Evolutionary conservation across 345 rosid genomes (phyloP), one percentile per base, ranked within the genome.

Genomic region (Sonneratia alba): DNA sequence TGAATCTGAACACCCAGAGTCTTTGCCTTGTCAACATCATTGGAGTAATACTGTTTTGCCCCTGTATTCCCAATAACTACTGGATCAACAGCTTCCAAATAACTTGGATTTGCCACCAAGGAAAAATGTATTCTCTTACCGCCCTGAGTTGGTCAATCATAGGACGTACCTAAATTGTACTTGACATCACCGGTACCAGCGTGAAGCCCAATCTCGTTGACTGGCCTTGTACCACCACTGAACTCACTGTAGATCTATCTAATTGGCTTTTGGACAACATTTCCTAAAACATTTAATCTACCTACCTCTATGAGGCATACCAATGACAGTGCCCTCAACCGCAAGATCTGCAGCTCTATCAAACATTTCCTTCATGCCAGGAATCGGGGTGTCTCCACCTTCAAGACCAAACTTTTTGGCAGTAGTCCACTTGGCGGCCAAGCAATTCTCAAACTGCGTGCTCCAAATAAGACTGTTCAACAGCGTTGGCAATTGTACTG

Each of bases 241-340:
- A 75, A 75, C 70, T 75, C 78, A 22, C 78, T 75, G 67, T 70
- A 75, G 15, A 75, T 70, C 63, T 75, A 74, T 70, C 74, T 67
- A 32, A 75, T 74, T 32, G 78, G 78, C 69, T 75, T 75, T 21
- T 74, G 70, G 48, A 75, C 78, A 70, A 75, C 78, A 70, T 75
- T 75, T 42, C 78, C 78, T 16, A 75, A 32, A 62, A 75, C 78
- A 70, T 75, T 75, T 43, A 75, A 57, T 43, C 78, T 75, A 49
- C 78, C 78, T 75, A 49, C 78, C 78, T n/a, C 78, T 75, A 53
- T 75, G 78, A 70, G 78, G 74, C 78, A 75, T 75, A 18, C 78
- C 78, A 49, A 75, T 75, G n/a, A 75, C 78, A 13, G 70, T 75
- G 42, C 78, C 70, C 57, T 75, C 78, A 65, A 75, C 78, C 40